These are phyloP conservation scores for Flaveria brownii DNA, from an alignment of 129 eudicot genomes.

Conservation along the genomic window DNA sequence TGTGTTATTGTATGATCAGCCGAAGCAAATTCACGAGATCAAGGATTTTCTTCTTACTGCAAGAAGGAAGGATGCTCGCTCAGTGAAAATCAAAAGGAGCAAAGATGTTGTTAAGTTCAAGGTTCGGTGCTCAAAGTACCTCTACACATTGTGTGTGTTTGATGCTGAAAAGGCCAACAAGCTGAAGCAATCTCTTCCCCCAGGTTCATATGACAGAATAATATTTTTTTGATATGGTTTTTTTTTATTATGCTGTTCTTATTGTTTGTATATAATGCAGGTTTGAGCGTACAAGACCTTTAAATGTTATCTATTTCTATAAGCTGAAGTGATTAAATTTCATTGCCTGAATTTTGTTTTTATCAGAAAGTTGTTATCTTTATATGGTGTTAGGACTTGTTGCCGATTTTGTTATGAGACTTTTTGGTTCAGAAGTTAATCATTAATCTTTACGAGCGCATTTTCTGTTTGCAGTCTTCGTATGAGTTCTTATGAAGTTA, in stretches of 20 bases:
- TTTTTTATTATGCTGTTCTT: not conserved
- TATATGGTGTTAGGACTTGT: not conserved
- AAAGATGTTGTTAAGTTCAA: conserved; percentile 50
- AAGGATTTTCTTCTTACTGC: conserved; percentile 58
- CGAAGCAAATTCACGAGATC: conserved; percentile 55
- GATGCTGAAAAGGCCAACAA: conserved; percentile 50
- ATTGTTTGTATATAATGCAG: conserved; percentile 23
- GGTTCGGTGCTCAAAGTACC: conserved; percentile 54
- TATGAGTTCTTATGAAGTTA: no score
- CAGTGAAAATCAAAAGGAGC: conserved; percentile 54
- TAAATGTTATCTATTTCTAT: not conserved
- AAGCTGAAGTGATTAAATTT: not conserved
- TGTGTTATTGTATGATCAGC: conserved; percentile 11
- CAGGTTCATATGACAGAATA: conserved; percentile 25
- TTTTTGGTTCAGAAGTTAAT: not conserved
- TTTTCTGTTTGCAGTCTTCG: not conserved
- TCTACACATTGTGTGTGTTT: conserved; percentile 46
- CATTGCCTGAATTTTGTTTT: not conserved
- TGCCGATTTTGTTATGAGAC: not conserved
- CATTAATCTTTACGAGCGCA: not conserved
- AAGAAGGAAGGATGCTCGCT: conserved; percentile 53
- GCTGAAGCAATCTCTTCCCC: conserved; percentile 57
- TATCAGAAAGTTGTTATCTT: not conserved
- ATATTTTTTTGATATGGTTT: not conserved
- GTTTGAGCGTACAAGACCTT: conserved; percentile 51